A percentile compares a stretch with the other conserved stretches of the same genome.
Evolutionary conservation across 202 grass and related monocot genomes (phyloP).

Genomic region (Carex arenaria): DNA sequence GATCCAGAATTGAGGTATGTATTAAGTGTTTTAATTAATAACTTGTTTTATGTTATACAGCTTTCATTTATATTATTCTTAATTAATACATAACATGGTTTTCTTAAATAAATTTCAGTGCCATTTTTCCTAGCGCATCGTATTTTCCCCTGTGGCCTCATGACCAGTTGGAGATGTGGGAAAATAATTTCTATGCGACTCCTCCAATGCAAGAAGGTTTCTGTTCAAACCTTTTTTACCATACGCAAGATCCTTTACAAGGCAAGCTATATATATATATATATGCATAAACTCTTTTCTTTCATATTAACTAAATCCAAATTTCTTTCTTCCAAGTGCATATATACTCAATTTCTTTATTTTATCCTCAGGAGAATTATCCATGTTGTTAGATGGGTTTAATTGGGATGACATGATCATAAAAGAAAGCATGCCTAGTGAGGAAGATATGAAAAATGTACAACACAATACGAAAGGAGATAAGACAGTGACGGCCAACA

Average conservation of each 20-base stretch:
- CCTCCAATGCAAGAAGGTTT: neutral
- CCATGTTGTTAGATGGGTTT: neutral
- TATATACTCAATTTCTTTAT: neutral
- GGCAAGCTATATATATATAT: neutral
- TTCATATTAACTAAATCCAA: neutral
- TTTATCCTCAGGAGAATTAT: neutral
- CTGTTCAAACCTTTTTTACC: neutral
- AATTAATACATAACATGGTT: neutral
- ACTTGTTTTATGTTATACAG: neutral
- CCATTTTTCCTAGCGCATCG: neutral
- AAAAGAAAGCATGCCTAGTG: neutral
- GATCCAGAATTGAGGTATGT: slow-evolving; percentile 12
- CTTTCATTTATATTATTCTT: neutral
- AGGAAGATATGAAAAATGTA: neutral
- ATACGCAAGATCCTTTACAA: neutral
- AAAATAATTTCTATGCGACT: neutral
- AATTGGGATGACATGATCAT: neutral
- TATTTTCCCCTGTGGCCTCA: neutral
- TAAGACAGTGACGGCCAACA: neutral
- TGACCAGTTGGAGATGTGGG: neutral
- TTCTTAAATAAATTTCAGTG: neutral
- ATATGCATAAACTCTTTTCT: neutral
- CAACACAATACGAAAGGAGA: neutral
- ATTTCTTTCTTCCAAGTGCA: neutral
- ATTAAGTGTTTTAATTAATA: neutral